Base-by-base conservation (phyloP, 192 early-diverging fungal genomes). In the Coemansia sp. region DNA sequence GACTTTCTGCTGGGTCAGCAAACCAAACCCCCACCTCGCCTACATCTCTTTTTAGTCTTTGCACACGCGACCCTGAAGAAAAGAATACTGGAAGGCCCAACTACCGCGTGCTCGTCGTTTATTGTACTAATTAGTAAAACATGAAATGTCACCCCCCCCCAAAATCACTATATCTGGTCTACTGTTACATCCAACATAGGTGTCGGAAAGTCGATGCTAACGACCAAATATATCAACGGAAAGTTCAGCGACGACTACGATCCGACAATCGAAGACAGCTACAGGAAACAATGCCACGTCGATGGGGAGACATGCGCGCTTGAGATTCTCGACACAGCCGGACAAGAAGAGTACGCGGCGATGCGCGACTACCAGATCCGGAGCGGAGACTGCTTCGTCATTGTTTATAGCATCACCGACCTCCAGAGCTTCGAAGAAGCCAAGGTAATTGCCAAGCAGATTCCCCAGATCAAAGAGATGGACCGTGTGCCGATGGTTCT, bases 161-260 rank as follows among this genome's bases (percentile, higher is more conserved):
- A 1, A 4, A 4, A 20, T 54, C 14, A 22, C 9, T 32, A 15
- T 29, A 54, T 34, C 9, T 36, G 19, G 0, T 19, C 17, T 57
- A 36, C 17, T 35, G 17, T 10, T 5, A 9, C 17, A 34, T 9
- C 15, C 6, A 20, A 17, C 6, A 17, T 81, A 75, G 82, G 87
- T 69, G 90, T 91, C 57, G 90, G 90, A 22, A 91, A 95, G 78
- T 94, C 92, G 22, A 93, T 94, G 53, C 79, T 97, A 59, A 95
- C 93, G 0, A 95, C 95, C 46, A 91, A 92, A 65, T 96, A 95
- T 75, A 93, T 96, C 38, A 94, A 95, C 74, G 92, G 90, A 0
- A 89, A 91, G 33, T 97, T 97, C 74, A 89, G 91, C 25, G 92
- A 95, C 38, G 91, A 92, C 48, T 97, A 97, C 71, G 95, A 97